These are phyloP conservation scores for Cyclotella cryptica DNA, from an alignment of 108 stramenopile species.

Conservation along the genomic window DNA sequence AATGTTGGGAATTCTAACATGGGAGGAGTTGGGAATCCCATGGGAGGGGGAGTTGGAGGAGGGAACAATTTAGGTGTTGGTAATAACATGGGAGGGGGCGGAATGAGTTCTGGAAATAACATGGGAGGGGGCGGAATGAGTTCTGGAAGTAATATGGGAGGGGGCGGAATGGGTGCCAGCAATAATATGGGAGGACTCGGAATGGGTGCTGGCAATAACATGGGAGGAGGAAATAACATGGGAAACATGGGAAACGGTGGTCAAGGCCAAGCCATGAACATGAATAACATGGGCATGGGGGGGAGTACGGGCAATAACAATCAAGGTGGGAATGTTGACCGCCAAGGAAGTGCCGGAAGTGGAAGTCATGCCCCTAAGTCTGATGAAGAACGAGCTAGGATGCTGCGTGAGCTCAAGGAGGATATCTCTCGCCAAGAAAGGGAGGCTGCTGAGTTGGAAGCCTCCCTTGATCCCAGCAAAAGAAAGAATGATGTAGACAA, in stretches of 20 bases:
- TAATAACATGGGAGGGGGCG: slow-evolving; percentile 20
- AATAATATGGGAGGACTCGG: slow-evolving; percentile 21
- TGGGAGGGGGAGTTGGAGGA: slow-evolving; percentile 17
- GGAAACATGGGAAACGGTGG: slow-evolving; percentile 30
- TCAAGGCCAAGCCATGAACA: slow-evolving; percentile 12
- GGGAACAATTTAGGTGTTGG: background rate
- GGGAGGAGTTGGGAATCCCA: background rate
- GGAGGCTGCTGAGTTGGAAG: slow-evolving; percentile 45
- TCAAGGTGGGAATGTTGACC: slow-evolving; percentile 8
- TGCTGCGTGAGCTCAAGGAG: slow-evolving; percentile 51
- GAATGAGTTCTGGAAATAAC: background rate
- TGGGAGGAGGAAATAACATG: slow-evolving; percentile 15
- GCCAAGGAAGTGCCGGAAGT: slow-evolving; percentile 11
- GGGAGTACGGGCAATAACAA: background rate
- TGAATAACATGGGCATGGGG: background rate
- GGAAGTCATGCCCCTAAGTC: slow-evolving; percentile 8
- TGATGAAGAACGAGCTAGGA: slow-evolving; percentile 37
- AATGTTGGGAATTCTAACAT: slow-evolving; percentile 12
- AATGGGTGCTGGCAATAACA: slow-evolving; percentile 5
- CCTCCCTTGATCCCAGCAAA: slow-evolving; percentile 35
- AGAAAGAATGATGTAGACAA: slow-evolving; percentile 30
- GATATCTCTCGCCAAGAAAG: slow-evolving; percentile 43
- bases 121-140: slow-evolving; percentile 11
- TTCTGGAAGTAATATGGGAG: slow-evolving; percentile 25
- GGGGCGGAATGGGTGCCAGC: slow-evolving; percentile 4